Conservation (phyloP, 192 early-diverging fungal genomes). For the Endogone sp. region DNA sequence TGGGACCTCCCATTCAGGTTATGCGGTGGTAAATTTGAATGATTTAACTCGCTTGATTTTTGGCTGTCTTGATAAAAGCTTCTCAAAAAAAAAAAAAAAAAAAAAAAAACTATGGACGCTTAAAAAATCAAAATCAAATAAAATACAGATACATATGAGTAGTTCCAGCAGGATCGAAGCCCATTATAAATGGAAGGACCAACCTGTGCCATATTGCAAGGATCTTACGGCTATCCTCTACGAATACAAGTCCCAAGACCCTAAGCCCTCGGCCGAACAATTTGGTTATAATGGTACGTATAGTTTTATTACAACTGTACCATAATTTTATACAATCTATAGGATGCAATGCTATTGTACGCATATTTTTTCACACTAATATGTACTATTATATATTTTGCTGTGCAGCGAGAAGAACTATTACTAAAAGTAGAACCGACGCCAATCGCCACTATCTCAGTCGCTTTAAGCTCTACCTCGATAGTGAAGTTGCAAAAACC, state of each 20-base stretch:
- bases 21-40: not conserved
- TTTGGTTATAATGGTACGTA: not conserved
- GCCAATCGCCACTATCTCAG: not conserved
- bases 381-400: too few species aligned
- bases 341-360: too few species aligned
- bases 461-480: slow-evolving; percentile 1
- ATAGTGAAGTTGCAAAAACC: not conserved
- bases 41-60: not conserved
- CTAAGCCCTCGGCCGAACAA: not conserved
- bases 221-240: not conserved
- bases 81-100: too few species aligned
- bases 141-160: too few species aligned
- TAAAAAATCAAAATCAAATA: too few species aligned
- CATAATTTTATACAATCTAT: too few species aligned
- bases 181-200: not conserved
- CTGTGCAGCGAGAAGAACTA: not conserved
- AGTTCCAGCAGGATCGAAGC: not conserved
- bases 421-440: not conserved
- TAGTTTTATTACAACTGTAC: too few species aligned
- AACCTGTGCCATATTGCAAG: not conserved
- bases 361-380: too few species aligned
- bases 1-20: not conserved
- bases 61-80: too few species aligned
- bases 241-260: not conserved
- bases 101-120: too few species aligned